These are phyloP conservation scores for Medicago ruthenica DNA, from an alignment of 306 rosid genomes.

Conservation along the genomic window DNA sequence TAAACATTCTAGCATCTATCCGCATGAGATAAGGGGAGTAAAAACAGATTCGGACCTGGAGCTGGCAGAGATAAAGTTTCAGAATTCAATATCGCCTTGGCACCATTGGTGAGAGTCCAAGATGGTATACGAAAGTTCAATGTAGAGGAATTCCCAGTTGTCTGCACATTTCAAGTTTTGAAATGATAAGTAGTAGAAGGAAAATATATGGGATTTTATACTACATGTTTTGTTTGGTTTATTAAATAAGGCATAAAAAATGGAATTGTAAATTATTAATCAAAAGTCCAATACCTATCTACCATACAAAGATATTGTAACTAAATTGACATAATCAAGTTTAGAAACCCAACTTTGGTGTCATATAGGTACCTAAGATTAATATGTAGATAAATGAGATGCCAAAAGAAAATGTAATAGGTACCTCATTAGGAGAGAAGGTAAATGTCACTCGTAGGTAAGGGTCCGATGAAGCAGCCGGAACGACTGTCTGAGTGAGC, in stretches of 20 bases:
- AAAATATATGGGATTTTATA: background rate
- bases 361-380: background rate
- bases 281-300: background rate
- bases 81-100: constrained; percentile 58
- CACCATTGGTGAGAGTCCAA: constrained; percentile 64
- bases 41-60: constrained; percentile 59
- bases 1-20: constrained; percentile 4
- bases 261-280: too few relatives aligned
- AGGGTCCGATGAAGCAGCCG: constrained; percentile 68
- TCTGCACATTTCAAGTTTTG: constrained; percentile 50
- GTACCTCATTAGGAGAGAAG: constrained; percentile 56
- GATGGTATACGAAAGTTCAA: constrained; percentile 77
- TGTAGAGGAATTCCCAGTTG: constrained; percentile 47
- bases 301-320: too few relatives aligned
- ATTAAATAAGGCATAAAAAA: background rate
- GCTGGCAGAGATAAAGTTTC: constrained; percentile 48
- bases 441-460: constrained; percentile 59
- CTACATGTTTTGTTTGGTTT: background rate
- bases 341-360: too few relatives aligned
- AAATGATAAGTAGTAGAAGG: background rate
- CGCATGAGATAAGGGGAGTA: background rate
- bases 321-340: too few relatives aligned
- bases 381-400: background rate
- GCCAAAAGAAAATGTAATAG: constrained; percentile 19
- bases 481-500: constrained; percentile 64